These are phyloP conservation scores for Astrothelium subdiscretum DNA, from an alignment of 495 filamentous ascomycete species.

Conservation along the genomic window DNA sequence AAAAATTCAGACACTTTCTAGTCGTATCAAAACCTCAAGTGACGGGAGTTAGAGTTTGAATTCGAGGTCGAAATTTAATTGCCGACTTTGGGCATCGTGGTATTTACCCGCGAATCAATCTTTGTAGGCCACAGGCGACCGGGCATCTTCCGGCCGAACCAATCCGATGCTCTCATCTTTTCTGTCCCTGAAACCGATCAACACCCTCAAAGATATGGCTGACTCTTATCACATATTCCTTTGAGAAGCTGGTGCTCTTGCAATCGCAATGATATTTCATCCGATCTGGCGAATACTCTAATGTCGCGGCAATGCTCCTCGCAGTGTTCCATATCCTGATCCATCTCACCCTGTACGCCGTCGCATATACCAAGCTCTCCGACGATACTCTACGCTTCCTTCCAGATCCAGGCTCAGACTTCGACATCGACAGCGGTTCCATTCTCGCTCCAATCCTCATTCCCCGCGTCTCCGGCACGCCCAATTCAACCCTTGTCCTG, in stretches of 20 bases:
- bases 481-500: conserved; percentile 60
- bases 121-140: too few species aligned
- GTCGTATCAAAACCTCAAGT: too few species aligned
- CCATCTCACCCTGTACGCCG: conserved; percentile 26
- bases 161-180: too few species aligned
- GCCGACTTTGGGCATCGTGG: too few species aligned
- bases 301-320: neutral
- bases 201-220: too few species aligned
- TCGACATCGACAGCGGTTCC: conserved; percentile 61
- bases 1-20: too few species aligned
- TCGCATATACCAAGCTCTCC: conserved; percentile 63
- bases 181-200: too few species aligned
- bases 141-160: too few species aligned
- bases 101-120: too few species aligned
- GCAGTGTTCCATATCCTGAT: conserved; percentile 21
- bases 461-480: conserved; percentile 78
- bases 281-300: neutral
- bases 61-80: too few species aligned
- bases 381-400: conserved; percentile 56
- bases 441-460: conserved; percentile 84
- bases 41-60: too few species aligned
- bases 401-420: conserved; percentile 60
- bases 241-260: neutral
- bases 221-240: neutral
- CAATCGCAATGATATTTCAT: neutral